Conservation (phyloP, 2,329 filamentous ascomycete genomes). For the Aspergillus felis region DNA sequence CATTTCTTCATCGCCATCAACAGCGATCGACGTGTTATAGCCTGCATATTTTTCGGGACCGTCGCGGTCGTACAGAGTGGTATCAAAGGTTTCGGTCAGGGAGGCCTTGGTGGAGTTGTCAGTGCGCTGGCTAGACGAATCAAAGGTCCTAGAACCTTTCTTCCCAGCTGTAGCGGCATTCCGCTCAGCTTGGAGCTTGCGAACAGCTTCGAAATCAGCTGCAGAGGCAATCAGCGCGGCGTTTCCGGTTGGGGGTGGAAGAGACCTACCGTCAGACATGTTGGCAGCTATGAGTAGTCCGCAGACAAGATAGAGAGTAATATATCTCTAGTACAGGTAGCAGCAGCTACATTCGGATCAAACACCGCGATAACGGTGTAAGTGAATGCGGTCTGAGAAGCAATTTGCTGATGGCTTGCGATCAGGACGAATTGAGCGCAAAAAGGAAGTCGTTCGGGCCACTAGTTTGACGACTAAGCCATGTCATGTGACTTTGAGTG, state of each 20-base stretch:
- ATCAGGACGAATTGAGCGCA: conserved; percentile 12
- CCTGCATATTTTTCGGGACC: conserved; percentile 77
- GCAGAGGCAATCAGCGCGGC: conserved; percentile 21
- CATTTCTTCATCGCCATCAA: conserved; percentile 71
- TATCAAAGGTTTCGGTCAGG: conserved; percentile 82
- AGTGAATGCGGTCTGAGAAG: conserved; percentile 17
- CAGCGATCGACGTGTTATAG: conserved; percentile 85
- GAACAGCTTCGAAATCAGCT: conserved; percentile 83
- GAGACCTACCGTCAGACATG: conserved; percentile 44
- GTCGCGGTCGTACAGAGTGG: conserved; percentile 76
- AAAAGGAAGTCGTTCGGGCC: conserved; percentile 12
- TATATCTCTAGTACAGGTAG: conserved; percentile 25
- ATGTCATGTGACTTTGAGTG: not conserved
- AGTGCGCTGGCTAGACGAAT: conserved; percentile 73
- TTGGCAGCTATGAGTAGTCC: conserved; percentile 21
- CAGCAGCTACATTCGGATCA: conserved; percentile 35
- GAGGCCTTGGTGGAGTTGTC: conserved; percentile 86
- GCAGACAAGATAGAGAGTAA: conserved; percentile 22
- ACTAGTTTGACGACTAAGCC: not conserved
- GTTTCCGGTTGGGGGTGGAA: conserved; percentile 9
- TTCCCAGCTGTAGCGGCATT: conserved; percentile 73
- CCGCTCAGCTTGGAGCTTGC: conserved; percentile 86
- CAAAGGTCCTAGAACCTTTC: conserved; percentile 77
- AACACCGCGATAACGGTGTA: conserved; percentile 27
- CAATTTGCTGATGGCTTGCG: conserved; percentile 17